Conservation (phyloP, 768 basidiomycete genomes). For the Flagelloscypha sp. region DNA sequence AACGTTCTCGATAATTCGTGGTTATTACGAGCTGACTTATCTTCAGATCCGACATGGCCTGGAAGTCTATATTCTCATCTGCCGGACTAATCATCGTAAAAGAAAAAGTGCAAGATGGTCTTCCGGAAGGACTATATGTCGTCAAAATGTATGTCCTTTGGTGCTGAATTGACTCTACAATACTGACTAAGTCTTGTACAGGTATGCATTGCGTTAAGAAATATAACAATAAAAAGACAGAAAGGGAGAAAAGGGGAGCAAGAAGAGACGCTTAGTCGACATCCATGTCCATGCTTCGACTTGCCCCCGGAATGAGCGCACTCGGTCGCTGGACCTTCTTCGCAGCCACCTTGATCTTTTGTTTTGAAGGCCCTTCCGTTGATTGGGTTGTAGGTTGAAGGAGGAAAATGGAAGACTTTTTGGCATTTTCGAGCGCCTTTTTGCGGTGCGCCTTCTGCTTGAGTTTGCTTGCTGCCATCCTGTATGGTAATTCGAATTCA, state of each 20-base stretch:
- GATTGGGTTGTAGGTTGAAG: conserved; percentile 52
- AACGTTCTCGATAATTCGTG: conserved; percentile 1
- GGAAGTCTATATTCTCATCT: conserved; percentile 65
- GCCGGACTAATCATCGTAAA: conserved; percentile 67
- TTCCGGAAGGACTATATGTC: conserved; percentile 71
- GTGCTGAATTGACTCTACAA: conserved; percentile 1
- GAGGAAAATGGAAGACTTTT: conserved; percentile 49
- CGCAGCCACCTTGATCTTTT: conserved; percentile 69
- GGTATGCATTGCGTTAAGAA: conserved; percentile 50
- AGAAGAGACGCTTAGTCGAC: too few relatives aligned
- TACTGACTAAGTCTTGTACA: conserved; percentile 15
- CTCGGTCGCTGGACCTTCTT: conserved; percentile 60
- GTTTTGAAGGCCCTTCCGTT: conserved; percentile 36
- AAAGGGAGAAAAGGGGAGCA: too few relatives aligned
- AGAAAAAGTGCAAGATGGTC: conserved; percentile 75
- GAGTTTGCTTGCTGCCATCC: conserved; percentile 79
- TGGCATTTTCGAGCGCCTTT: conserved; percentile 51
- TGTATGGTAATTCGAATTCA: conserved; percentile 21
- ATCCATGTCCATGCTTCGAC: conserved; percentile 89
- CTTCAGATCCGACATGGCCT: conserved; percentile 71
- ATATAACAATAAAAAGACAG: too few relatives aligned
- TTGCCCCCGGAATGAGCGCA: conserved; percentile 76
- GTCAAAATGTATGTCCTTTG: conserved; percentile 70
- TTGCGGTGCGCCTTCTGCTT: conserved; percentile 69
- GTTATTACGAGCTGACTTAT: conserved; percentile 6